Evolutionary conservation across 108 stramenopile species (phyloP), one percentile per base, ranked within the genome.

Genomic region (Seminavis robusta): DNA sequence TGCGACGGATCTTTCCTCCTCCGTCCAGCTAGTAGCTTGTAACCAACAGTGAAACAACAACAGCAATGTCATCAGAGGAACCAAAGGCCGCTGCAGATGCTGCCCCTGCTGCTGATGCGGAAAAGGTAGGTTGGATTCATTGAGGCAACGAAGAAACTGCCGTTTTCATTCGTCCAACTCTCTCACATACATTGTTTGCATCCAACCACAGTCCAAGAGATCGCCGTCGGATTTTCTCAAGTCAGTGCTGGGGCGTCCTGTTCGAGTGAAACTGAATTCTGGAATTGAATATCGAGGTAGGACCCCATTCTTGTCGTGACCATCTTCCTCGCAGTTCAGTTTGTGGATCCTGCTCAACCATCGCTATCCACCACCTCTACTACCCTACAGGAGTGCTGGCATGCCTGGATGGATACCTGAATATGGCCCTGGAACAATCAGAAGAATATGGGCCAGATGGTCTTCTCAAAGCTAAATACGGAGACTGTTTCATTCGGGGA

Each of bases 351-450:
- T n/a, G 11, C n/a, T 59, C 21, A 34, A 10, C 42, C n/a, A 29
- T 17, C 19, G 37, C 25, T 33, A 2, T 51, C 20, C 33, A 1
- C 23, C 3, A 53, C 82, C 90, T 93, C 19, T n/a, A n/a, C n/a
- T n/a, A n/a, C n/a, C n/a, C n/a, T n/a, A n/a, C n/a, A n/a, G n/a
- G n/a, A n/a, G 92, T 99, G 16, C 68, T 99, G 55, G 96, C 96
- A 4, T 99, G 97, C 65, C 77, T 99, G 51, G 99, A 99, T 75
- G 98, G 99, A 19, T 99, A 96, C 77, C 87, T 99, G 96, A 99
- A 99, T 69, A 99, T 99, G 74, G 99, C 98, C 5, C 94, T 99
- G 95, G 98, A 99, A 73, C 98, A 99, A 60, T 96, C 97, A 13
- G 98, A 99, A 52, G 99, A 99, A 68, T 98, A 88, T 58, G 65